Evolutionary conservation across 1,284 basidiomycete genomes (phyloP).

Genomic region (Tetrapyrgos nigripes): DNA sequence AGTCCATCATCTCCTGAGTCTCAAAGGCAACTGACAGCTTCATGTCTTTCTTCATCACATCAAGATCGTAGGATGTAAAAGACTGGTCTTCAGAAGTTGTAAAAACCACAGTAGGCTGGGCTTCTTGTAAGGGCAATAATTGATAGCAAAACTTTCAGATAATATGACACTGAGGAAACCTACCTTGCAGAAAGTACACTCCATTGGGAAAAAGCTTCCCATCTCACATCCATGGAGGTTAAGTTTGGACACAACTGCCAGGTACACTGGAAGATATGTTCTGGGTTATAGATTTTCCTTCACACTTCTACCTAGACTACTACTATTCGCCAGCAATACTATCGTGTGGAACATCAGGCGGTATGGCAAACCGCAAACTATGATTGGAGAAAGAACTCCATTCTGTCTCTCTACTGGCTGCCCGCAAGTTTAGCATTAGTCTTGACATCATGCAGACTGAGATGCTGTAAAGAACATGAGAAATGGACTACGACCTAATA

Average conservation of each 20-base stretch:
- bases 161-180: slow-evolving; percentile 22
- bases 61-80: slow-evolving; percentile 68
- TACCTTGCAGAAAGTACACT: slow-evolving; percentile 98
- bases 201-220: no score
- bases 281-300: no score
- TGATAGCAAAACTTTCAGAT: slow-evolving; percentile 9
- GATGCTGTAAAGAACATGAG: background rate
- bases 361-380: no score
- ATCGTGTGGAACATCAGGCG: no score
- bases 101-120: slow-evolving; percentile 84
- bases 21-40: slow-evolving; percentile 89
- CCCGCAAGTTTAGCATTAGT: slow-evolving; percentile 14
- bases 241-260: no score
- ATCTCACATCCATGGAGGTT: no score
- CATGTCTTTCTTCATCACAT: slow-evolving; percentile 69
- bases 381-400: no score
- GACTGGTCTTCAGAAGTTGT: slow-evolving; percentile 71
- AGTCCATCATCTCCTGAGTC: slow-evolving; percentile 93
- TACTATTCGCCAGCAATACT: no score
- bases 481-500: no score
- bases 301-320: no score
- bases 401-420: no score
- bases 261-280: no score
- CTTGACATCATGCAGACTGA: slow-evolving; percentile 17
- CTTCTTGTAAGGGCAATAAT: slow-evolving; percentile 56